These are phyloP conservation scores for Lasiosphaeria ovina DNA, from an alignment of 495 filamentous ascomycete genomes.

Conservation along the genomic window DNA sequence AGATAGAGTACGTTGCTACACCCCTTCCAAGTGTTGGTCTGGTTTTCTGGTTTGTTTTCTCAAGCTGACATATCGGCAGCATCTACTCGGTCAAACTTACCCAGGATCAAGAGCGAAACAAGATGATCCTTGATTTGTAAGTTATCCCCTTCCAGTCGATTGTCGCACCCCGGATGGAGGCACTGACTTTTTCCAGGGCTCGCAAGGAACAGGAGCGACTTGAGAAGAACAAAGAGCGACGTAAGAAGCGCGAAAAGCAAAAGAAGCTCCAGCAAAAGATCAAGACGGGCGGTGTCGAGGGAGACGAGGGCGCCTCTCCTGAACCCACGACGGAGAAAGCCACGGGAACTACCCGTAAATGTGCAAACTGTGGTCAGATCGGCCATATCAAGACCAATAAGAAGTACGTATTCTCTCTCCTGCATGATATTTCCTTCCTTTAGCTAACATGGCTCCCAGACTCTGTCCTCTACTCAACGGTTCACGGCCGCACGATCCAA, in stretches of 20 bases:
- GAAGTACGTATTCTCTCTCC: slow-evolving; percentile 56
- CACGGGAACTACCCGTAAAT: slow-evolving; percentile 81
- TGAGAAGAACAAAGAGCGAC: slow-evolving; percentile 85
- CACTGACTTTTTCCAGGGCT: slow-evolving; percentile 47
- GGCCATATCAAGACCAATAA: slow-evolving; percentile 99
- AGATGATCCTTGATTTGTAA: slow-evolving; percentile 33
- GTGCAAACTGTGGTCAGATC: slow-evolving; percentile 91
- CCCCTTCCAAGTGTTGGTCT: no score
- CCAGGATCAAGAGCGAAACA: slow-evolving; percentile 64
- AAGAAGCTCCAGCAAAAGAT: slow-evolving; percentile 57
- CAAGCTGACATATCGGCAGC: slow-evolving; percentile 25
- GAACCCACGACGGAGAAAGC: slow-evolving; percentile 50
- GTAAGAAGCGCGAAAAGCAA: slow-evolving; percentile 85
- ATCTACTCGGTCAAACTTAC: slow-evolving; percentile 59
- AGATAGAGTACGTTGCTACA: slow-evolving; percentile 58
- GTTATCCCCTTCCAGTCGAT: slow-evolving; percentile 6
- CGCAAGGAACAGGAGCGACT: slow-evolving; percentile 76
- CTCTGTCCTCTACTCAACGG: slow-evolving; percentile 91
- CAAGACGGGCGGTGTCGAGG: slow-evolving; percentile 39
- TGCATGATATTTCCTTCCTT: slow-evolving; percentile 5
- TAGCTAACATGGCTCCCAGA: slow-evolving; percentile 48
- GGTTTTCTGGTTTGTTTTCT: not conserved
- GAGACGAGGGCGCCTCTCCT: slow-evolving; percentile 35
- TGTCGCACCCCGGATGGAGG: not conserved
- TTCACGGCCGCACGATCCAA: slow-evolving; percentile 70